Percentiles rank a stretch among this genome's conserved stretches.
phyloP scores from a whole-genome alignment of 2,329 filamentous ascomycete genomes.

The Trichoderma sp. region DNA sequence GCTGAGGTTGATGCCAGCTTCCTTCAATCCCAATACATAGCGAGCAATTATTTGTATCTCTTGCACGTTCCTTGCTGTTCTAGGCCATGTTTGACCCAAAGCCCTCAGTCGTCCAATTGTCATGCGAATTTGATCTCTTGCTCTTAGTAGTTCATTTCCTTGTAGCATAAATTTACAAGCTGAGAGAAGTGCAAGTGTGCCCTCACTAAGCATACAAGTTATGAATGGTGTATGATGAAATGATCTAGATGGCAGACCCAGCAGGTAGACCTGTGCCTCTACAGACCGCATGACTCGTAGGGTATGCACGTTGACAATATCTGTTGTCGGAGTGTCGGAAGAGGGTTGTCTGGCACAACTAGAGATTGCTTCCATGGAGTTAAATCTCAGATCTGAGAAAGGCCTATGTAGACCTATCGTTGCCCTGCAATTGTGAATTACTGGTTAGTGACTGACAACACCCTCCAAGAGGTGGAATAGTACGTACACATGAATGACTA shows the following conservation, averaged over 20 bases:
- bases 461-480: background rate
- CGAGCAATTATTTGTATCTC: slow-evolving; percentile 6
- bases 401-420: background rate
- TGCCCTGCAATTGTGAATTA: background rate
- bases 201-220: background rate
- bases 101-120: background rate
- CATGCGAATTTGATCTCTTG: background rate
- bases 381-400: background rate
- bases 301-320: slow-evolving; percentile 1
- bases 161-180: background rate
- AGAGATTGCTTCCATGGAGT: background rate
- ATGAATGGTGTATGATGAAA: slow-evolving; percentile 1
- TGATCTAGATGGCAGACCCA: background rate
- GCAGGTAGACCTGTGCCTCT: background rate
- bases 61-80: background rate
- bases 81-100: background rate
- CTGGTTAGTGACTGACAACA: background rate
- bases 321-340: background rate
- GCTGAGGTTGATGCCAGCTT: background rate
- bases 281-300: background rate
- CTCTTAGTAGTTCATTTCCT: background rate
- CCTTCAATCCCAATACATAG: background rate
- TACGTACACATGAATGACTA: slow-evolving; percentile 6
- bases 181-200: slow-evolving; percentile 1
- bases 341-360: background rate